Conservation (phyloP, 768 basidiomycete genomes). For the Pulveroboletus sp. region DNA sequence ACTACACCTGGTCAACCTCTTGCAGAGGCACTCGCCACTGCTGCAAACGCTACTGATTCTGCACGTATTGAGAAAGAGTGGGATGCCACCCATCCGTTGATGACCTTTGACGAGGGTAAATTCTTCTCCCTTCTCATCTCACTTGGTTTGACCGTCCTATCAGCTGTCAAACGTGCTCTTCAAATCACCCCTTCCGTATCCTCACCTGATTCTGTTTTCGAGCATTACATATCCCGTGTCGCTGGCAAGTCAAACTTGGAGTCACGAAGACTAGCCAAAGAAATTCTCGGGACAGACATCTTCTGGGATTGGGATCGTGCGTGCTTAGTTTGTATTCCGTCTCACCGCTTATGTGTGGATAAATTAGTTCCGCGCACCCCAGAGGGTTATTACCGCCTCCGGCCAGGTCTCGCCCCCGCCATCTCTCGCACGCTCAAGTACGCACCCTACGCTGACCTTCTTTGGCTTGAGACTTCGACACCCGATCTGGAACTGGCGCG, state of each 20-base stretch:
- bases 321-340: constrained; percentile 23
- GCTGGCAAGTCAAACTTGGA: constrained; percentile 67
- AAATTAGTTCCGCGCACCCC: constrained; percentile 75
- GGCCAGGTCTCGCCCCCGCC: constrained; percentile 76
- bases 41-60: constrained; percentile 61
- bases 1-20: constrained; percentile 46
- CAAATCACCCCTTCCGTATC: constrained; percentile 18
- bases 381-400: constrained; percentile 89
- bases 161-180: constrained; percentile 25
- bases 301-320: constrained; percentile 87
- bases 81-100: constrained; percentile 61
- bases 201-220: constrained; percentile 40
- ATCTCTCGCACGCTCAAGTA: constrained; percentile 76
- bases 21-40: constrained; percentile 65
- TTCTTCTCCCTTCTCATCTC: constrained; percentile 42
- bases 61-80: constrained; percentile 73
- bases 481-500: constrained; percentile 79
- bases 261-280: constrained; percentile 66
- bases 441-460: constrained; percentile 81
- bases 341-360: not conserved
- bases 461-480: constrained; percentile 93
- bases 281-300: constrained; percentile 58
- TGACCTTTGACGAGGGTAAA: constrained; percentile 82
- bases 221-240: constrained; percentile 54
- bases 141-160: not conserved